Evolutionary conservation across 495 filamentous ascomycete genomes (phyloP).

Genomic region (Aspergillus bridgeri): DNA sequence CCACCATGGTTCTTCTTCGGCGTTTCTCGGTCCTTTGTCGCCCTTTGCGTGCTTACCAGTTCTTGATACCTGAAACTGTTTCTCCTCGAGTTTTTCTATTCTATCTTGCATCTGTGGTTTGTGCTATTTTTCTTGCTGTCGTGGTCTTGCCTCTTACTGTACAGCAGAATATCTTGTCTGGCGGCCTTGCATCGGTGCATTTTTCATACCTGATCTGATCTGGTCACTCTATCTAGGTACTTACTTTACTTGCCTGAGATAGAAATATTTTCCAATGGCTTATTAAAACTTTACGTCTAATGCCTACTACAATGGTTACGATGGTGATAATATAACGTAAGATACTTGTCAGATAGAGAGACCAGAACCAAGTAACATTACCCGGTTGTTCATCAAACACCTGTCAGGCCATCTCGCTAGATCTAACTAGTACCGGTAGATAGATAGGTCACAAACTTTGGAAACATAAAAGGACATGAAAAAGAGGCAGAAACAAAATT

Average conservation of each 20-base stretch:
- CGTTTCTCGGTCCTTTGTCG: background rate
- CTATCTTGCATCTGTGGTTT: background rate
- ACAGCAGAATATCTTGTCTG: too few species aligned
- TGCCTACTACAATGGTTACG: too few species aligned
- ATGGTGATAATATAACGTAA: too few species aligned
- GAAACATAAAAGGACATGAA: conserved; percentile 19
- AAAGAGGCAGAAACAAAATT: conserved; percentile 22
- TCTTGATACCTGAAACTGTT: background rate
- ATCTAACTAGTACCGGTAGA: conserved; percentile 23
- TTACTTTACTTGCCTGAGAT: too few species aligned
- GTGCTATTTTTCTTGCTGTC: too few species aligned
- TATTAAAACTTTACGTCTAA: too few species aligned
- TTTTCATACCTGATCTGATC: too few species aligned
- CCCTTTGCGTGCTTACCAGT: background rate
- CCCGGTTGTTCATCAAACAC: conserved; percentile 7
- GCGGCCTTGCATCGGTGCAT: too few species aligned
- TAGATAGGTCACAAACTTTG: conserved; percentile 16
- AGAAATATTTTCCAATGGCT: too few species aligned
- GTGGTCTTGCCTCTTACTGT: too few species aligned
- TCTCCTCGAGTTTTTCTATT: background rate
- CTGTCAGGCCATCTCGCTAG: conserved; percentile 13
- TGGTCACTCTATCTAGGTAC: too few species aligned
- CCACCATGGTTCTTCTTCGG: background rate
- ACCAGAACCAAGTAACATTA: conserved; percentile 9
- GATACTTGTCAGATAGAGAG: background rate